phyloP scores from a whole-genome alignment of 2,329 filamentous ascomycete genomes.

The Alternaria burnsii region DNA sequence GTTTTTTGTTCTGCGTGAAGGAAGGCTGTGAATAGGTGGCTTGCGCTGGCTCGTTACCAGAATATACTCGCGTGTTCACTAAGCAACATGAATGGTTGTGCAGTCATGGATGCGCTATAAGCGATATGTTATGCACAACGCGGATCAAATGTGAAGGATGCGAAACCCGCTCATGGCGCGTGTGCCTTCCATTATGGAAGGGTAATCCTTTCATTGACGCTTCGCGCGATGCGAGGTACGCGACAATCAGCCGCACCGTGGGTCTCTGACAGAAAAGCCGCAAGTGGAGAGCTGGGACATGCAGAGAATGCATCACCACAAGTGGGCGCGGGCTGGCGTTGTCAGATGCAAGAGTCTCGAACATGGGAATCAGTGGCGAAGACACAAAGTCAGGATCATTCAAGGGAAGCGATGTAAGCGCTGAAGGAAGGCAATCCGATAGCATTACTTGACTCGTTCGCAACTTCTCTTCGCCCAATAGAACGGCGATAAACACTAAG shows the following conservation, averaged over 20 bases:
- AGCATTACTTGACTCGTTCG: slow-evolving; percentile 16
- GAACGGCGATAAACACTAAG: slow-evolving; percentile 10
- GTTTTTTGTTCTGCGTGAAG: background rate
- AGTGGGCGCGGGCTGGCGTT: slow-evolving; percentile 7
- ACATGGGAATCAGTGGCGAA: slow-evolving; percentile 4
- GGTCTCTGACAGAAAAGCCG: slow-evolving; percentile 3
- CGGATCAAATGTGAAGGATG: background rate
- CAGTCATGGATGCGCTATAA: background rate
- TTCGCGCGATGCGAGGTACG: slow-evolving; percentile 15
- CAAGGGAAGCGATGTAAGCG: slow-evolving; percentile 22
- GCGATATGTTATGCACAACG: background rate
- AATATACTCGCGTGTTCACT: background rate
- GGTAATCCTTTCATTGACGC: slow-evolving; percentile 5
- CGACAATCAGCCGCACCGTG: slow-evolving; percentile 2
- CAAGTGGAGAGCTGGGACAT: background rate
- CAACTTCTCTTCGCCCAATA: slow-evolving; percentile 17
- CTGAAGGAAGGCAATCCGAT: slow-evolving; percentile 17
- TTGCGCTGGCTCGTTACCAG: background rate
- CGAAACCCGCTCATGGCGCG: slow-evolving; percentile 3
- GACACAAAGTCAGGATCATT: background rate
- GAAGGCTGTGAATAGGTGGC: background rate
- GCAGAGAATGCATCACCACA: background rate
- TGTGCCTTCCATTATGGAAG: background rate
- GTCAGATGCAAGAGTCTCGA: slow-evolving; percentile 7
- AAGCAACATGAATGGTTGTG: background rate